Evolutionary conservation across 1,139 yeast genomes (phyloP).

Genomic region (Geotrichum macrosporum): DNA sequence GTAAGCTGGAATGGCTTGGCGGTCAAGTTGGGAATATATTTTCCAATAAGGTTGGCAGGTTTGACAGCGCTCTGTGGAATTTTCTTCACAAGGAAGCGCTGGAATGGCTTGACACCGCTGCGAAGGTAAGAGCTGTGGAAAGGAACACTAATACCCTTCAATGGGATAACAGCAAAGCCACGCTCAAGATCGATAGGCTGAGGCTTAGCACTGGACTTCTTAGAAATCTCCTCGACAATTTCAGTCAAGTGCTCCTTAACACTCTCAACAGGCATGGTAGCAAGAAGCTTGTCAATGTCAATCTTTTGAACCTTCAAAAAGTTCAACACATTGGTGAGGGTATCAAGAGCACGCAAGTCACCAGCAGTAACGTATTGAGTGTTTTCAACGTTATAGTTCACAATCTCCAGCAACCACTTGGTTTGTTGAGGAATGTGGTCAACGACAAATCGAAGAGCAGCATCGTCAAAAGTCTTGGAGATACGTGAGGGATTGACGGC

Average conservation of each 20-base stretch:
- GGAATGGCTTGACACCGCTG: slow-evolving; percentile 98
- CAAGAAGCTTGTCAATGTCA: slow-evolving; percentile 84
- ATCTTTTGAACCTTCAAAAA: slow-evolving; percentile 90
- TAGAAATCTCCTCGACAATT: slow-evolving; percentile 79
- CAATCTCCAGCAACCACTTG: slow-evolving; percentile 94
- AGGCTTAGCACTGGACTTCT: slow-evolving; percentile 76
- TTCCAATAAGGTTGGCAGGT: slow-evolving; percentile 87
- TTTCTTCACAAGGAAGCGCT: slow-evolving; percentile 94
- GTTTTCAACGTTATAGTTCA: slow-evolving; percentile 95
- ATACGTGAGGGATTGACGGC: slow-evolving; percentile 97
- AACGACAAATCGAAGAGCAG: slow-evolving; percentile 92
- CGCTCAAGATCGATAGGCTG: slow-evolving; percentile 97
- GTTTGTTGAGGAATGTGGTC: slow-evolving; percentile 80
- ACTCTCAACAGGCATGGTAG: slow-evolving; percentile 74
- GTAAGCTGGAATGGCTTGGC: slow-evolving; percentile 96
- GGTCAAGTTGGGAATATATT: slow-evolving; percentile 97
- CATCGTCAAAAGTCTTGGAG: slow-evolving; percentile 80
- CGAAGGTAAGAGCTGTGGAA: slow-evolving; percentile 97
- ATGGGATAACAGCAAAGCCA: slow-evolving; percentile 97
- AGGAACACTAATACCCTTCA: slow-evolving; percentile 97
- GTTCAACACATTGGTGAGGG: slow-evolving; percentile 88
- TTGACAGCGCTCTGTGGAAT: slow-evolving; percentile 92
- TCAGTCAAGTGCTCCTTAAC: slow-evolving; percentile 83
- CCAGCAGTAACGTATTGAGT: slow-evolving; percentile 99
- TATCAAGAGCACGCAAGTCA: slow-evolving; percentile 91